These are phyloP conservation scores for Tarenaya hassleriana DNA, from an alignment of 345 rosid species.

Conservation along the genomic window DNA sequence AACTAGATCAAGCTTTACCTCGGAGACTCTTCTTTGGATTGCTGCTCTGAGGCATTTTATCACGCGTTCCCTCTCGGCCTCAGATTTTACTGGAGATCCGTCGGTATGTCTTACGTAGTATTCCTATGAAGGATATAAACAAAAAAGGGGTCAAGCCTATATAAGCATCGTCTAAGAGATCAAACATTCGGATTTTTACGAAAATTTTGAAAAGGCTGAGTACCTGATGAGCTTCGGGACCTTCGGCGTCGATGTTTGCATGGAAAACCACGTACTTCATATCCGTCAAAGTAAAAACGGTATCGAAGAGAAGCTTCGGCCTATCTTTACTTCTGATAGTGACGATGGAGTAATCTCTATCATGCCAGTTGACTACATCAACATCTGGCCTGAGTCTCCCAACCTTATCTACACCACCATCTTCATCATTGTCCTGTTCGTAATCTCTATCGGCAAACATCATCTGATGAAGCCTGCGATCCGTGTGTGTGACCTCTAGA, in stretches of 20 bases:
- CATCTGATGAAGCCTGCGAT: constrained; percentile 91
- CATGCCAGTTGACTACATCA: constrained; percentile 58
- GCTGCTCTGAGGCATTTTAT: constrained; percentile 91
- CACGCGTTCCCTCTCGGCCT: constrained; percentile 68
- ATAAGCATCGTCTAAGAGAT: too few species aligned
- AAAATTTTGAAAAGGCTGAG: not conserved
- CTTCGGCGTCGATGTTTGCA: constrained; percentile 60
- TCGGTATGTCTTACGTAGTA: constrained; percentile 75
- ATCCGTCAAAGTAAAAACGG: constrained; percentile 82
- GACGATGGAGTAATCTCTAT: constrained; percentile 74
- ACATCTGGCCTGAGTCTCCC: constrained; percentile 54
- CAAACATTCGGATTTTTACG: not conserved
- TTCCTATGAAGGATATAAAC: constrained; percentile 40
- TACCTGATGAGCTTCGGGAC: constrained; percentile 75
- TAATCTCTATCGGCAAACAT: constrained; percentile 93
- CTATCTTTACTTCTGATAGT: constrained; percentile 78
- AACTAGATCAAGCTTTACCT: too few species aligned
- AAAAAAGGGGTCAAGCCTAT: not conserved
- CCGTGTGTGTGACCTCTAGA: constrained; percentile 43
- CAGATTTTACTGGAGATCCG: constrained; percentile 86
- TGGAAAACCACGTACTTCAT: constrained; percentile 92
- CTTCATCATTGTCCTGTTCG: constrained; percentile 42
- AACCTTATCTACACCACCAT: constrained; percentile 24
- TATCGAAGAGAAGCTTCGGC: constrained; percentile 84
- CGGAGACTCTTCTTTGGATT: constrained; percentile 86